Conservation (phyloP, 2,329 filamentous ascomycete species). For the Pseudogymnoascus sp. region DNA sequence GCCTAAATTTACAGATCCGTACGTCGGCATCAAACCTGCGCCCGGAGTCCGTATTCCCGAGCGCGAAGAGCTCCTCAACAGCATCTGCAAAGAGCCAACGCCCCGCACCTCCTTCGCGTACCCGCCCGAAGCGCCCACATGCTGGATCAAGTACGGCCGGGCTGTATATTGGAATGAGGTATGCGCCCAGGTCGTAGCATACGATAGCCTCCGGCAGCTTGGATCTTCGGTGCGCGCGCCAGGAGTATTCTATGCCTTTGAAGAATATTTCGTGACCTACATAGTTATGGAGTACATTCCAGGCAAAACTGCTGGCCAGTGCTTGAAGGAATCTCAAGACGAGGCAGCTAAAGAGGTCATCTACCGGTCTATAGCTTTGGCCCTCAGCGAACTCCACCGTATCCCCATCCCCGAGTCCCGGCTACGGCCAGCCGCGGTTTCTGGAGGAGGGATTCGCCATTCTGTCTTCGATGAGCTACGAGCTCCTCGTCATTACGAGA, state of each 20-base stretch:
- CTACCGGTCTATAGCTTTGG: constrained; percentile 15
- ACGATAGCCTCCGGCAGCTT: neutral
- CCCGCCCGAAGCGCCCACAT: neutral
- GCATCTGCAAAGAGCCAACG: neutral
- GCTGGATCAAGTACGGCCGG: neutral
- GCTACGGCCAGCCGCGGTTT: constrained; percentile 11
- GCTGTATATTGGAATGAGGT: neutral
- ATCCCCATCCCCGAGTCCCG: constrained; percentile 15
- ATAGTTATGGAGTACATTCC: constrained; percentile 3
- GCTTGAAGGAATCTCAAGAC: constrained; percentile 7
- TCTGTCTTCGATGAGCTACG: constrained; percentile 12
- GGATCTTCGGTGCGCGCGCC: neutral
- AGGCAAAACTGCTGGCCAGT: neutral
- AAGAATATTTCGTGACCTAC: constrained; percentile 1
- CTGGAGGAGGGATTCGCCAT: constrained; percentile 2
- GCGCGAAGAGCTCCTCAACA: neutral
- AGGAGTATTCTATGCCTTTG: neutral
- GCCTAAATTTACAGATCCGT: neutral
- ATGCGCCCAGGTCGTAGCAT: neutral
- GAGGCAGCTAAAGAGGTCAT: constrained; percentile 11
- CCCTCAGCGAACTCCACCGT: constrained; percentile 16
- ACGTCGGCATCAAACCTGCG: neutral
- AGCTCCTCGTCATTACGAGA: constrained; percentile 17
- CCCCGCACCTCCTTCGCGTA: neutral
- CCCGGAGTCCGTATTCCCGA: neutral